Percentiles rank a stretch among this genome's conserved stretches.
phyloP scores from a whole-genome alignment of 2,329 filamentous ascomycete genomes.

The Graphilbum sp. region DNA sequence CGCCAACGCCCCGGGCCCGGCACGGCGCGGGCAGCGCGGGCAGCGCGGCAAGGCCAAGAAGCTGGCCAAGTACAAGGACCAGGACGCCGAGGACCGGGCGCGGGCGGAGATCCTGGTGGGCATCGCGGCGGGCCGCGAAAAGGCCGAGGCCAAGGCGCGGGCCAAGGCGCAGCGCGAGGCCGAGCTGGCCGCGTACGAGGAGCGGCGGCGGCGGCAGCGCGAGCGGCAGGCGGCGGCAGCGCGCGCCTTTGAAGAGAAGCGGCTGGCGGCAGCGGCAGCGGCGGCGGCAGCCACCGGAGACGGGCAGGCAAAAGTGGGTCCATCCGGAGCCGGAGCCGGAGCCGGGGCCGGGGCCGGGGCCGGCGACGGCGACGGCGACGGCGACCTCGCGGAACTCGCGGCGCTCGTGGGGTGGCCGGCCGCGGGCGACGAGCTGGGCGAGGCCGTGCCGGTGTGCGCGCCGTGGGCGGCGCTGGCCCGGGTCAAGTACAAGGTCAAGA shows the following conservation, averaged over 20 bases:
- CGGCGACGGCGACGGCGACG: conserved; percentile 40
- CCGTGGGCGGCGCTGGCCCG: conserved; percentile 47
- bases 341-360: conserved; percentile 45
- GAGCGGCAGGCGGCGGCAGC: conserved; percentile 59
- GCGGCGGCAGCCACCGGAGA: conserved; percentile 43
- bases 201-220: conserved; percentile 67
- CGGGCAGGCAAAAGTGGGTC: no score
- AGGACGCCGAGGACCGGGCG: conserved; percentile 84
- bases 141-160: conserved; percentile 49
- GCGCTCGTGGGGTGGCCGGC: conserved; percentile 61
- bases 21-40: conserved; percentile 41
- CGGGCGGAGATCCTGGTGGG: conserved; percentile 81
- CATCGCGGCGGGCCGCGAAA: conserved; percentile 48
- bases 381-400: conserved; percentile 47
- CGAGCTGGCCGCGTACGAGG: conserved; percentile 52
- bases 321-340: conserved; percentile 25
- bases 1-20: no score
- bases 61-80: conserved; percentile 81
- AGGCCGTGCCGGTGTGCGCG: conserved; percentile 46
- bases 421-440: conserved; percentile 67
- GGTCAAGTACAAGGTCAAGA: conserved; percentile 87
- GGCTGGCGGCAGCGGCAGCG: conserved; percentile 42
- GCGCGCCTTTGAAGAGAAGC: conserved; percentile 58
- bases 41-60: conserved; percentile 77
- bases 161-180: conserved; percentile 55